Evolutionary conservation across 148 eudicot species (phyloP), one percentile per base, ranked within the genome.

Genomic region (Camellia lanceoleosa): DNA sequence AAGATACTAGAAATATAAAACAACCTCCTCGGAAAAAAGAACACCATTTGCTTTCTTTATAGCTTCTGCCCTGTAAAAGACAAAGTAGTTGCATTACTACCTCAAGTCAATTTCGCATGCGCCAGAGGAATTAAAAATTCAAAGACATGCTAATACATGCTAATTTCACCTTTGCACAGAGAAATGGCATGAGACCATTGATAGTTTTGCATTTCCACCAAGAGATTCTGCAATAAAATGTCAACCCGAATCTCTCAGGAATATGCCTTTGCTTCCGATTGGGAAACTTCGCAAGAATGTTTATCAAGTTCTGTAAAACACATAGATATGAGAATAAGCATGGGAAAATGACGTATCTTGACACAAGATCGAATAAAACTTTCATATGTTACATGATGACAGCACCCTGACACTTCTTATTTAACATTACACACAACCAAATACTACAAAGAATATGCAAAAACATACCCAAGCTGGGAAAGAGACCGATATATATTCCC

Each of bases 241-340:
- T 96, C 89, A 96, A 86, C 86, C 90, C 91, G 99, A 96, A 85
- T 96, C 98, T 87, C 99, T 96, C 93, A 18, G 99, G 99, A 69
- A 96, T 93, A 84, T 96, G 99, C 85, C 99, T 89, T 20, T 92
- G 93, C 79, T 96, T 96, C 88, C 99, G 97, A 89, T 84, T 96
- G 99, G 42, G 99, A 96, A 86, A 93, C 89, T 89, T 96, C 99
- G 98, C 99, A 71, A 96, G 92, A 80, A 96, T 92, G 86, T 93
- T 93, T 65, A 96, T 96, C 86, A 96, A 86, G 88, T 93, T 93
- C 99, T 96, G 92, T 55, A 86, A 71, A 47, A 49, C 30, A 43
- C 81, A 86, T 75, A 19, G 30, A 77, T 16, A 51, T 70, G 11
- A 20, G 78, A 83, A 82, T 83, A 52, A 82, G 64, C 82, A 80